Evolutionary conservation across 2,329 filamentous ascomycete genomes (phyloP).

Genomic region (Fusarium sp.): DNA sequence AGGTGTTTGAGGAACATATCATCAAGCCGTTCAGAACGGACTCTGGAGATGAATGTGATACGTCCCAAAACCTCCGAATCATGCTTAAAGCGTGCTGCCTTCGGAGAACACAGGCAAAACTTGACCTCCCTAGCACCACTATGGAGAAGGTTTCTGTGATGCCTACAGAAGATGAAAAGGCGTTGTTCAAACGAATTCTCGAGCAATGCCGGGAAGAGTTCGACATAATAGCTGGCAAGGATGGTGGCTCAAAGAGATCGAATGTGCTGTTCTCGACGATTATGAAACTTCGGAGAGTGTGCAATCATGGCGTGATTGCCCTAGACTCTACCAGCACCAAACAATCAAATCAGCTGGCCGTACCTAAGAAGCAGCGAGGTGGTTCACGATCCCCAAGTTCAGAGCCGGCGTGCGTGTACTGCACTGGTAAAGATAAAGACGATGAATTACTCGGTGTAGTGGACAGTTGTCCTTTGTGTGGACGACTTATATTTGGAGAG

Average conservation of each 20-base stretch:
- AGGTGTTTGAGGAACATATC: neutral
- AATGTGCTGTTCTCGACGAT: constrained; percentile 2
- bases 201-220: neutral
- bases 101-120: fast-evolving
- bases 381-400: neutral
- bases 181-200: fast-evolving
- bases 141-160: fast-evolving
- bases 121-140: fast-evolving
- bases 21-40: neutral
- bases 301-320: neutral
- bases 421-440: neutral
- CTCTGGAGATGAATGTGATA: fast-evolving
- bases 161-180: neutral
- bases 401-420: neutral
- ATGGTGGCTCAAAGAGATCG: neutral
- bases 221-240: constrained; percentile 2
- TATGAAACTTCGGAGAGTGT: constrained; percentile 15
- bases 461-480: neutral
- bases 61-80: neutral
- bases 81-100: neutral
- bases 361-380: fast-evolving
- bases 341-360: fast-evolving
- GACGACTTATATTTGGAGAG: fast-evolving
- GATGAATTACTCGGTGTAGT: fast-evolving
- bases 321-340: fast-evolving